Evolutionary conservation across 306 rosid species (phyloP), one percentile per base, ranked within the genome.

Genomic region (Cicer judaicum): DNA sequence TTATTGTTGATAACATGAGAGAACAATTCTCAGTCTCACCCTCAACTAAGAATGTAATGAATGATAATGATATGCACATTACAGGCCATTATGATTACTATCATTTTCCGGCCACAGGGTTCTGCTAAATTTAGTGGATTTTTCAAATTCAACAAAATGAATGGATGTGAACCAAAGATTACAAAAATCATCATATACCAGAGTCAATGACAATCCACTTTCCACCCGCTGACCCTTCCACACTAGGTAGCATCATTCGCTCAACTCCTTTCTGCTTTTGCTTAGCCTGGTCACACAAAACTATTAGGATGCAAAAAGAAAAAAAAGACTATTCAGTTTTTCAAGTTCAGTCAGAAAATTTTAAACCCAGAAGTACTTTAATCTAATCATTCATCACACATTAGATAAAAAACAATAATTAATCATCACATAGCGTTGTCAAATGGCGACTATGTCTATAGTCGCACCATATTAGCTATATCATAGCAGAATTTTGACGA

Each of bases 141-240:
- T 54, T 47, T 47, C 42, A 64, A 75, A 64, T 43, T 59, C 36
- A 67, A 68, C 78, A 55, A 55, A 71, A 67, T 14, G 2, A 62
- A 68, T 36, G 53, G 54, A 66, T 5, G 72, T 48, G 70, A 29
- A 52, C 53, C 2, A 15, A 41, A 47, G 11, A 74, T 3, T 14
- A 50, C 1, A 8, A 34, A 81, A 67, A 81, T 18, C 13, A 70
- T 70, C 29, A 78, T 55, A 75, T 77, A 94, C 99, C 98, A 76
- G 97, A 88, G 77, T 94, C 99, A 61, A 94, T 68, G 73, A 90
- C 97, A 19, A 94, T 86, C 99, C 99, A 94, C 78, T 90, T 94
- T 40, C 99, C 99, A 68, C 87, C 96, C 10, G 69, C 87, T 78
- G 90, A 84, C 11, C 99, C 99, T 84, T 94, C 86, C 72, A 94